Base-by-base conservation (phyloP, 225 moss, liverwort and hornwort species). In the Pleurozium schreberi region DNA sequence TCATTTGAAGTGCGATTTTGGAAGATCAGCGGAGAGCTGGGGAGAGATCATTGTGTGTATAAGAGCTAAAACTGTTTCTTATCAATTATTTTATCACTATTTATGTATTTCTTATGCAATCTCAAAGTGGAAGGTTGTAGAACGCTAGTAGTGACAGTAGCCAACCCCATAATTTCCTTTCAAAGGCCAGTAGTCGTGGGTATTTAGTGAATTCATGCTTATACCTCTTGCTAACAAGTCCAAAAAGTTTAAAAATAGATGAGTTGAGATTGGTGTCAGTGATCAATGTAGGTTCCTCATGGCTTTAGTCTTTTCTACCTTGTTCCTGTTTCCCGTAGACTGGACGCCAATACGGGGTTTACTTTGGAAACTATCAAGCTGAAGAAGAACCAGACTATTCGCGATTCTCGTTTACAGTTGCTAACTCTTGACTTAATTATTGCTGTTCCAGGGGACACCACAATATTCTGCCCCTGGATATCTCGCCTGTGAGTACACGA, bases 401-500 rank as follows among this genome's bases (percentile, higher is more conserved):
- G 43, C 74, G 50, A 70, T 85, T 45, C 31, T 75, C 55, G 8
- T 53, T 80, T 75, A 52, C 65, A 67, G 67, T 57, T 85, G 83
- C 64, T 85, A 33, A 85, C 62, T 67, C 40, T 85, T 31, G 34
- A 86, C 59, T 65, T 76, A 36, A 50, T 83, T 76, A 31, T 68
- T 86, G 65, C 30, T 84, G 68, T 45, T 89, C 76, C 89, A 94
- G 92, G 92, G 59, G 25, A 58, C 38, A 34, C 66, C 63, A 34
- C 18, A 1, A 17, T 87, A 9, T 58, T 2, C 43, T 90, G 87
- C 45, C 64, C 87, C 92, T 55, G 95, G 94, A 76, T 90, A 90
- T 69, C 59, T 82, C 69, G 58, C 62, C 52, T 98, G 98, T 87
- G 16, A 18, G 62, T 98, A 98, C 59, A 91, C 97, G 50, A 95